A percentile compares a stretch with the other conserved stretches of the same genome.
Conservation (phyloP, 2,329 filamentous ascomycete genomes). For the Cercospora zeae-maydis region DNA sequence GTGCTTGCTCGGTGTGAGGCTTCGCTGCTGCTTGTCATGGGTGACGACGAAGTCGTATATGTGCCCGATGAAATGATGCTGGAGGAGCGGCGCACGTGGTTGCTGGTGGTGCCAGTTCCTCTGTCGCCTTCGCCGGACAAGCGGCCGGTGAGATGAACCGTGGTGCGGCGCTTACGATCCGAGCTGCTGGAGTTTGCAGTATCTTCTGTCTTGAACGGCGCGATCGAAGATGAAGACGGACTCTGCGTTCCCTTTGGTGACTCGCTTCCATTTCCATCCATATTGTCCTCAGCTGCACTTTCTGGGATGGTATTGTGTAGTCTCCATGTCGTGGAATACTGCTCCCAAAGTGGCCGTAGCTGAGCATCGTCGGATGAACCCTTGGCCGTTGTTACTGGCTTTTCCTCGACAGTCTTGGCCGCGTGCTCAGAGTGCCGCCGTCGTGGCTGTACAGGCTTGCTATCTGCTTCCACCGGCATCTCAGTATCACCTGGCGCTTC, state of each 20-base stretch:
- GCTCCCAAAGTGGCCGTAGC: constrained; percentile 29
- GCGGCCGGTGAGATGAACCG: constrained; percentile 24
- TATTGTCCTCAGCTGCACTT: background rate
- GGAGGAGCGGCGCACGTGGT: constrained; percentile 26
- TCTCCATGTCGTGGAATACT: constrained; percentile 33
- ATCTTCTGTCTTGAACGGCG: constrained; percentile 26
- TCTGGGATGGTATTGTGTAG: constrained; percentile 25
- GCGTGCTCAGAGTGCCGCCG: constrained; percentile 6
- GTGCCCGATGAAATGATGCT: constrained; percentile 30
- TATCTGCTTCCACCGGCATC: constrained; percentile 8
- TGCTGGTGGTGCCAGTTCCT: constrained; percentile 17
- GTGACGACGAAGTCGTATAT: constrained; percentile 27
- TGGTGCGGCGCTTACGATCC: constrained; percentile 15
- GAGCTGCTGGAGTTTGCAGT: constrained; percentile 20
- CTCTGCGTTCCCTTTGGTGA: background rate
- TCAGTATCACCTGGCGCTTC: constrained; percentile 6
- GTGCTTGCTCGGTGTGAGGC: constrained; percentile 5
- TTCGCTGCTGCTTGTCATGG: constrained; percentile 18
- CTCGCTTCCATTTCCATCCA: background rate
- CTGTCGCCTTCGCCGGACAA: constrained; percentile 25
- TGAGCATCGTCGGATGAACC: constrained; percentile 24
- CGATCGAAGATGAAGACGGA: constrained; percentile 32
- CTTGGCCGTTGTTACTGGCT: background rate
- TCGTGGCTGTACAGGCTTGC: background rate
- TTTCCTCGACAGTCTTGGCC: background rate